phyloP scores from a whole-genome alignment of 2,329 filamentous ascomycete species.

The Colletotrichum liaoningense region DNA sequence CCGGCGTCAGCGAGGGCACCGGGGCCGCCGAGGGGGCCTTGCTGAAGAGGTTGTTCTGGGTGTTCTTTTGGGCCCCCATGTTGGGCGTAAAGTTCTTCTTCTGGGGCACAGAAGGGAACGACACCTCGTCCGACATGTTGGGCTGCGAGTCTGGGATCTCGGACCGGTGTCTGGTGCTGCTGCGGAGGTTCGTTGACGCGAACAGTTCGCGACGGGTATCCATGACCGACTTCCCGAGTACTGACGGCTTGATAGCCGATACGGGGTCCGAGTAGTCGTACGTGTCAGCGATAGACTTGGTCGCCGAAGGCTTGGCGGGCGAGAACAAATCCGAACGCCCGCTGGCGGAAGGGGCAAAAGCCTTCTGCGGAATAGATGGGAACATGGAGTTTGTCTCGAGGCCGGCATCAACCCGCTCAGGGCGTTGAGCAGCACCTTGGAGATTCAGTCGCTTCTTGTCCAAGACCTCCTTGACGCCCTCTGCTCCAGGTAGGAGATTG shows the following conservation, averaged over 20 bases:
- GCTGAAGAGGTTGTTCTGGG: constrained; percentile 52
- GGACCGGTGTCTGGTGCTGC: constrained; percentile 2
- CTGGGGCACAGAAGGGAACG: constrained; percentile 53
- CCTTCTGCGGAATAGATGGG: constrained; percentile 47
- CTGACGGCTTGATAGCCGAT: background rate
- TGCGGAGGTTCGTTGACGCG: background rate
- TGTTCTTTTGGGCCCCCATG: constrained; percentile 45
- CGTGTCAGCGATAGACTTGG: constrained; percentile 2
- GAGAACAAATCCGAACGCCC: constrained; percentile 50
- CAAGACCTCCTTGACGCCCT: constrained; percentile 27
- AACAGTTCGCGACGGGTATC: constrained; percentile 24
- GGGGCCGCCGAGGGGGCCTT: constrained; percentile 40
- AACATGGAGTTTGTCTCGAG: constrained; percentile 54
- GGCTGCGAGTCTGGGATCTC: constrained; percentile 40
- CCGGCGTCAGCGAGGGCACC: constrained; percentile 47
- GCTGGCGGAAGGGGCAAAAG: constrained; percentile 46
- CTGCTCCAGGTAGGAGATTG: constrained; percentile 49
- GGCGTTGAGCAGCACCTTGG: constrained; percentile 18
- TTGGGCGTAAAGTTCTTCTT: constrained; percentile 62
- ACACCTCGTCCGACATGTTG: constrained; percentile 46
- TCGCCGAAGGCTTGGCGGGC: constrained; percentile 39
- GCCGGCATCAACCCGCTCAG: constrained; percentile 34
- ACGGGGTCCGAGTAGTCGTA: background rate
- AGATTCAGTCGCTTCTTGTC: constrained; percentile 32
- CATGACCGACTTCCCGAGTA: background rate